phyloP scores from a whole-genome alignment of 768 basidiomycete genomes.

The Paxillus rubicundulus region DNA sequence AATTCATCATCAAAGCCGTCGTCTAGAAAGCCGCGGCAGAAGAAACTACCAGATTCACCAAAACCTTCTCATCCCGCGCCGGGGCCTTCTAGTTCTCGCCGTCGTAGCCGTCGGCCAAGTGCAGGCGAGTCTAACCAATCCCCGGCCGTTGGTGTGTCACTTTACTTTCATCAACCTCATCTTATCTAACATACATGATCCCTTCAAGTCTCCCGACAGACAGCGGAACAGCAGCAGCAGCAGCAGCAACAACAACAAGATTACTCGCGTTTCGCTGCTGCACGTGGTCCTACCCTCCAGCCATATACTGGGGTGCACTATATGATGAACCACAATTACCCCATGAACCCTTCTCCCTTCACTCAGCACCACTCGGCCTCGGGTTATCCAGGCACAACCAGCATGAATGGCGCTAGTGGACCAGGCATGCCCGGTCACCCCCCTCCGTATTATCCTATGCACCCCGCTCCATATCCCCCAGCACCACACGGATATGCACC shows the following conservation, averaged over 20 bases:
- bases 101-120: constrained; percentile 28
- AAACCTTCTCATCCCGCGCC: constrained; percentile 16
- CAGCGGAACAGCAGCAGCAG: constrained; percentile 14
- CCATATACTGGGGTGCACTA: constrained; percentile 54
- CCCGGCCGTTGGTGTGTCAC: constrained; percentile 17
- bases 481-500: constrained; percentile 46
- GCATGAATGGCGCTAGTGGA: constrained; percentile 39
- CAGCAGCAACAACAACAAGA: constrained; percentile 19
- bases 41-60: constrained; percentile 39
- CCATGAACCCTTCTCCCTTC: constrained; percentile 55
- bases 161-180: not conserved
- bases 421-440: constrained; percentile 41
- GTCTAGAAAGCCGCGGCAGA: constrained; percentile 55
- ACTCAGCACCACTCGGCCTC: constrained; percentile 42
- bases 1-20: constrained; percentile 33
- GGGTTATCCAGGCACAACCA: constrained; percentile 28
- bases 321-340: constrained; percentile 72
- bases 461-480: constrained; percentile 48
- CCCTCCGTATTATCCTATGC: constrained; percentile 56
- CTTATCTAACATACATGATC: constrained; percentile 7
- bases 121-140: constrained; percentile 17
- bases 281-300: constrained; percentile 44
- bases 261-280: constrained; percentile 32
- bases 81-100: constrained; percentile 24
- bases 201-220: constrained; percentile 17